Evolutionary conservation across 306 rosid species (phyloP), one percentile per base, ranked within the genome.

Genomic region (Sechiopsis laciniata): DNA sequence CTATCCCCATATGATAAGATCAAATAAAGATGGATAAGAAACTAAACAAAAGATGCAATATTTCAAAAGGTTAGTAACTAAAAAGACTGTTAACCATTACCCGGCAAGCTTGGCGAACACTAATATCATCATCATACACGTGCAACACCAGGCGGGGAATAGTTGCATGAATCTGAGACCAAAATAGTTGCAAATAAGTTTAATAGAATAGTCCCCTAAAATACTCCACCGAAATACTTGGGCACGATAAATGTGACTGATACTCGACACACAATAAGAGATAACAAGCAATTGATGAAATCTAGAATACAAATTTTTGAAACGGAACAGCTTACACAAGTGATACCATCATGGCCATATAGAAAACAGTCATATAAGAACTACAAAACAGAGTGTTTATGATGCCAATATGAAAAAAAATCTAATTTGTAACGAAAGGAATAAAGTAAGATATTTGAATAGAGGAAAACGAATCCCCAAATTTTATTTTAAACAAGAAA

Each of bases 71-170:
- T 65, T 61, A 69, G 40, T 55, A 48, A 21, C 8, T 80, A 80
- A 60, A 60, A 32, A 64, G 61, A 78, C 55, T 46, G 32, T 69
- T 63, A 74, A 45, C 29, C 71, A 83, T 78, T 90, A 93, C 98
- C 98, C 98, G 97, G 83, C 98, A 93, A 74, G 98, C 97, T 54
- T 85, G 82, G 68, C 96, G 85, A 26, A 93, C 96, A 51, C 85
- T 78, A 76, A 77, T 13, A 69, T 93, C 94, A 37, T 88, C 96
- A 67, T 93, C 98, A 76, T 88, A 87, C 61, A 88, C 82, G 80
- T 93, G 98, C 86, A 93, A 84, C 80, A 93, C 85, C 76, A 93
- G 83, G 80, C 97, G 92, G 75, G 98, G 97, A 80, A 93, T 62
- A 65, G 89, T 83, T 61, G 91, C 87, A 83, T 93, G 96, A 66